Conservation (phyloP, 306 rosid species). For the Quercus agrifolia region DNA sequence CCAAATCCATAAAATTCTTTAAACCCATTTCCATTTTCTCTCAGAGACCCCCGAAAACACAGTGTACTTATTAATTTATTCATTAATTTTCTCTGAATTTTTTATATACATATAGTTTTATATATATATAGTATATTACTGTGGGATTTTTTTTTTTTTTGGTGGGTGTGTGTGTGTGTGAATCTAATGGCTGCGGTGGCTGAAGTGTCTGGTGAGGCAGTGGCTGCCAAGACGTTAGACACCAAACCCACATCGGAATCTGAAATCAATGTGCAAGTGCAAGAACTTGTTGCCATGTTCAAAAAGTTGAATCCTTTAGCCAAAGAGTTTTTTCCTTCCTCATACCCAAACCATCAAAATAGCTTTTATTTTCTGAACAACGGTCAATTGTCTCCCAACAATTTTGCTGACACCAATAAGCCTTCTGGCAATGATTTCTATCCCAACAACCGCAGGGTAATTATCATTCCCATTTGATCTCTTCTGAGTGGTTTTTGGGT, state of each 20-base stretch:
- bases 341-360: slow-evolving; percentile 49
- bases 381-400: slow-evolving; percentile 44
- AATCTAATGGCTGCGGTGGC: slow-evolving; percentile 88
- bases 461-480: slow-evolving; percentile 34
- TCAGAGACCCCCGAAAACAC: not conserved
- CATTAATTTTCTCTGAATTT: not conserved
- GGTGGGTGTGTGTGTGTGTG: slow-evolving; percentile 29
- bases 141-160: not conserved
- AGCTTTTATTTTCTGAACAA: slow-evolving; percentile 31
- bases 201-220: slow-evolving; percentile 69
- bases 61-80: slow-evolving; percentile 18
- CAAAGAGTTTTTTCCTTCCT: slow-evolving; percentile 84
- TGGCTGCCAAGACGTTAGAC: slow-evolving; percentile 67
- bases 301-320: slow-evolving; percentile 92
- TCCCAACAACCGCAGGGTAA: slow-evolving; percentile 73
- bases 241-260: slow-evolving; percentile 52
- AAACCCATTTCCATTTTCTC: not conserved
- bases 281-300: slow-evolving; percentile 90
- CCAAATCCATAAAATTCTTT: slow-evolving; percentile 18
- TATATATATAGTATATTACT: not conserved
- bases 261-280: slow-evolving; percentile 78
- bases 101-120: too few species aligned
- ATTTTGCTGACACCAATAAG: slow-evolving; percentile 47
- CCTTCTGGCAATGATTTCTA: slow-evolving; percentile 45
- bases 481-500: not conserved